A percentile compares a stretch with the other conserved stretches of the same genome.
These are phyloP conservation scores for Chlamydomonas urium DNA, from an alignment of 139 green algal genomes.

Conservation along the genomic window DNA sequence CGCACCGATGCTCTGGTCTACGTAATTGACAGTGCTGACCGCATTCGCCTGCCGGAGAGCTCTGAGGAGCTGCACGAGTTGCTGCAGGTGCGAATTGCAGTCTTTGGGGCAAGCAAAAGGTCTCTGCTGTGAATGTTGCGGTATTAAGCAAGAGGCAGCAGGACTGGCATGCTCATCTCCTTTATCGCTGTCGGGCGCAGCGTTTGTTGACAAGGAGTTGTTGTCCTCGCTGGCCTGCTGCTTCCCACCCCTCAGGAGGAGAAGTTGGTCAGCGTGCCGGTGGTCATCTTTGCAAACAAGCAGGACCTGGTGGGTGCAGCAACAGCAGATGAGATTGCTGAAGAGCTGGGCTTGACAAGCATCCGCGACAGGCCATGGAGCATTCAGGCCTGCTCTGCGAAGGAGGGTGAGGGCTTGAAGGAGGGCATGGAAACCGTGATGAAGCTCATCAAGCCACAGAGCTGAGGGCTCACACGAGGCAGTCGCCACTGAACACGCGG, in stretches of 20 bases:
- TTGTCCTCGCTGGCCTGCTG: too few species aligned
- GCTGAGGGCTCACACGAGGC: too few species aligned
- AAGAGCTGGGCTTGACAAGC: constrained; percentile 49
- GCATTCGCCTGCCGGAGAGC: constrained; percentile 65
- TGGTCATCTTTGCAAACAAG: constrained; percentile 83
- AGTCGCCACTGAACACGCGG: too few species aligned
- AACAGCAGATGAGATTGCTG: constrained; percentile 58
- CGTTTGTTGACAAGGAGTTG: too few species aligned
- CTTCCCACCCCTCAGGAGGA: too few species aligned
- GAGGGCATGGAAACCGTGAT: constrained; percentile 75
- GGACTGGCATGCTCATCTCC: too few species aligned
- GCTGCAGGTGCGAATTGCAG: constrained; percentile 26
- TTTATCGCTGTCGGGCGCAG: too few species aligned
- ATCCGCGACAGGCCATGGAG: constrained; percentile 73
- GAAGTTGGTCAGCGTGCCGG: constrained; percentile 62
- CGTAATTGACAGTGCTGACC: constrained; percentile 75
- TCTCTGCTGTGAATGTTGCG: too few species aligned
- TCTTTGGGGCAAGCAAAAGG: background rate
- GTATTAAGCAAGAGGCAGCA: background rate
- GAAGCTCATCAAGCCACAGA: constrained; percentile 62
- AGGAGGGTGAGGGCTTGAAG: constrained; percentile 50
- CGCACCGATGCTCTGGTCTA: constrained; percentile 74
- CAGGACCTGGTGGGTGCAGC: constrained; percentile 65
- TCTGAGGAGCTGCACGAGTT: constrained; percentile 62
- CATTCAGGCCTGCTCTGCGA: constrained; percentile 70